Evolutionary conservation across 805 yeast genomes (phyloP), one percentile per base, ranked within the genome.

Genomic region (Yarrowia sp.): DNA sequence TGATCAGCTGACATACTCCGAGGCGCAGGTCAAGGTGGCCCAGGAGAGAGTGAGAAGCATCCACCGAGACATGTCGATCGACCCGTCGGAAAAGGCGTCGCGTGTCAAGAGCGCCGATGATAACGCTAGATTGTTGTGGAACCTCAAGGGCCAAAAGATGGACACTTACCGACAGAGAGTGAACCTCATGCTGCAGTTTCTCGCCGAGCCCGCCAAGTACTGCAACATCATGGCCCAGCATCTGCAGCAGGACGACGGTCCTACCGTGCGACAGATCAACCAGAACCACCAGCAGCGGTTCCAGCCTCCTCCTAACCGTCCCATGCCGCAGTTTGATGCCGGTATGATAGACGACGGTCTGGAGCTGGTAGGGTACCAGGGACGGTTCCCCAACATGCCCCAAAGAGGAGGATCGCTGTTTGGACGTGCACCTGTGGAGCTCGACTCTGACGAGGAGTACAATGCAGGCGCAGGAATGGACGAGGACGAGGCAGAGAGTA

Each of bases 391-490:
- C 14, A 51, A 51, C 36, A 8, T 10, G 4, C 60, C 60, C 8
- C 41, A 41, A 4, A 5, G 31, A 1, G 22, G 44, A 8, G 14
- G 38, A 5, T 41, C 47, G 1, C 33, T 55, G 17, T 41, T 41
- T 39, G 38, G 38, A 5, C 47, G 61, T 31, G 33, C 32, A 1
- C 11, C 47, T 11, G 18, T 55, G 14, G 47, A 55, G 3, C 4
- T 55, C 17, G 61, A 41, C 28, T 39, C 45, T 7, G 45, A 55
- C 15, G 55, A 48, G 7, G 38, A 15, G 3, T 39, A 51, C 35
- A 51, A 28, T 5, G 60, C 60, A 28, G 15, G 44, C n/a, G 60
- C 44, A 38, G 60, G 60, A 8, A 51, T 51, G 60, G 60, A 51
- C 6, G 44, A 43, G 22, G 61, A 55, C 8, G 61, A 55, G 28